A percentile compares a stretch with the other conserved stretches of the same genome.
Conservation (phyloP, 2,329 filamentous ascomycete genomes). For the Colletotrichum sp. region DNA sequence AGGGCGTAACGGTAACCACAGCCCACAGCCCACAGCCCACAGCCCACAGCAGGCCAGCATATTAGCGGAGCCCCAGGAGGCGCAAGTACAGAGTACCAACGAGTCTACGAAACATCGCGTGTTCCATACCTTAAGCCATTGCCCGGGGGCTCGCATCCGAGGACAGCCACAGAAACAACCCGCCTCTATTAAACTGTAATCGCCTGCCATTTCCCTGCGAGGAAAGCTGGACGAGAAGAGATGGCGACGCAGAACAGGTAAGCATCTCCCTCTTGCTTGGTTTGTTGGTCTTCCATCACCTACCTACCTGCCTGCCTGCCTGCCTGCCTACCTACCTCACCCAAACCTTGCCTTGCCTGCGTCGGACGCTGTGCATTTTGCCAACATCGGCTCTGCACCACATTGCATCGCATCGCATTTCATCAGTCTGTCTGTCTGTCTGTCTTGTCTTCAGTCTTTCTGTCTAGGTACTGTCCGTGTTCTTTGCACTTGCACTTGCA, state of each 20-base stretch:
- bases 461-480: neutral
- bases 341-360: neutral
- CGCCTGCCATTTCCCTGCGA: neutral
- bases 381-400: neutral
- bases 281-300: neutral
- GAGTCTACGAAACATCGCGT: conserved; percentile 20
- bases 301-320: neutral
- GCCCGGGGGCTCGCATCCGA: conserved; percentile 10
- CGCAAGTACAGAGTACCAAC: conserved; percentile 13
- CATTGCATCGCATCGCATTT: neutral
- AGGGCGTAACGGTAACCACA: neutral
- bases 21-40: neutral
- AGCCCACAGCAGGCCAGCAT: neutral
- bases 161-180: conserved; percentile 14
- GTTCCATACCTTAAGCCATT: conserved; percentile 21
- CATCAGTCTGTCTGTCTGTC: neutral
- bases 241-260: conserved; percentile 40
- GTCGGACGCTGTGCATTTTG: neutral
- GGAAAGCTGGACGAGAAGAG: conserved; percentile 15
- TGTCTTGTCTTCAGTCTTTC: neutral
- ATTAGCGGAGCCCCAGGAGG: conserved; percentile 13
- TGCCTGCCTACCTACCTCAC: neutral
- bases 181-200: conserved; percentile 16
- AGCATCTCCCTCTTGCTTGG: conserved; percentile 17
- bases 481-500: neutral